Evolutionary conservation across 139 green algal species (phyloP), one percentile per base, ranked within the genome.

Genomic region (Yamagishiella unicocca): DNA sequence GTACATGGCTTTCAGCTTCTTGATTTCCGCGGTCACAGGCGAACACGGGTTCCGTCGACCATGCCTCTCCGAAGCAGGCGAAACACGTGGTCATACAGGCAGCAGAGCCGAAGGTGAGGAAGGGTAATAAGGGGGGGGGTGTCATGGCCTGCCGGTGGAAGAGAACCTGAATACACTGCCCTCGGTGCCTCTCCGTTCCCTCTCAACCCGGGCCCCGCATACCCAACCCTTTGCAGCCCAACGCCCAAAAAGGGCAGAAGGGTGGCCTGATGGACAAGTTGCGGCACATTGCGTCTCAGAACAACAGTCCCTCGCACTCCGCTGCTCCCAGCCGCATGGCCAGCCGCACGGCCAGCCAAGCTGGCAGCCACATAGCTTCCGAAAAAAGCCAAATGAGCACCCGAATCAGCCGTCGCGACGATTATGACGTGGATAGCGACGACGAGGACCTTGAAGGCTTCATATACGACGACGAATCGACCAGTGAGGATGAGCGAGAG

Each of bases 381-480:
- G 53, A 83, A 54, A 71, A 70, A 24, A 83, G 54, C 76, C 54
- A 62, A 8, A 42, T n/a, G n/a, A 62, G 68, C 68, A n/a, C 38
- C 8, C 53, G 76, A 24, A 53, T 37, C 53, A 6, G 21, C 27
- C 64, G 66, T 21, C 42, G 80, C 0, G 80, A 86, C 80, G 80
- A 77, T 31, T 86, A 31, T 8, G 80, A 86, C 29, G 80, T 86
- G n/a, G 64, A 77, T 21, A 77, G 43, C 21, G 80, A 64, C 31
- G 80, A 86, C 19, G 80, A 86, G 14, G 80, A 86, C 64, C 31
- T 86, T 29, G 80, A 86, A 0, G 80, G 80, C n/a, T 86, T 86
- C 80, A 86, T 86, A 31, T 86, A 86, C n/a, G 80, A 86, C 42
- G 80, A 86, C 31, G 80, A 86, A 10, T 68, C 43, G 8, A 86